Base-by-base conservation (phyloP, 2,329 filamentous ascomycete species). In the Aspergillus fijiensis region DNA sequence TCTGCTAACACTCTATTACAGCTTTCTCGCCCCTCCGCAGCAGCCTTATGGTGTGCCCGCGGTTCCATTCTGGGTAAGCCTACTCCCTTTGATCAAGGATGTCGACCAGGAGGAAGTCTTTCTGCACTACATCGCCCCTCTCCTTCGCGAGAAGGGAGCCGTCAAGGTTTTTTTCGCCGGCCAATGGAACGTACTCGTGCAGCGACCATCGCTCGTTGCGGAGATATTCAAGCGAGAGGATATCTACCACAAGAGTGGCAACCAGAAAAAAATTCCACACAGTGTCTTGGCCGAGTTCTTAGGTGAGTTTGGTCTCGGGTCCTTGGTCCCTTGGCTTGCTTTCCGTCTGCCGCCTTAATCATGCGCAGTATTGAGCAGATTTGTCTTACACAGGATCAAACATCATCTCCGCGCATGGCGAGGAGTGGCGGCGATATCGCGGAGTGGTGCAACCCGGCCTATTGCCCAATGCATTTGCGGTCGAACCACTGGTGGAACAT, bases 101-200 rank as follows among this genome's bases (percentile, higher is more conserved):
- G 31, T 33, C 31, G 31, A 33, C 31, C 31, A 33, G 31, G 31
- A 33, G 31, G 31, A 33, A 33, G 31, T 33, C 9, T 33, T 33
- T 33, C 31, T 33, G 9, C 31, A 33, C 31, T 33, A 33, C 31
- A 33, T 33, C 31, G 31, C 31, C 31, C 23, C 29, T 25, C 45
- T 49, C 48, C 10, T 23, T 2, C 39, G 42, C 25, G 27, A 55
- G 48, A 2, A 68, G 54, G 66, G 80, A 4, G 80, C 78, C 4
- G 78, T 81, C 51, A 80, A 80, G 60, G 67, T 81, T 29, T 81
- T 78, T 65, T 81, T 81, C 29, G 79, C 9, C 31, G 31, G 31
- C 31, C 31, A 33, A 33, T 33, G 31, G 31, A 33, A 33, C 31
- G 31, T 33, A 12, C 31, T 33, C 31, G 31, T 33, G 31, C 31